A percentile compares a stretch with the other conserved stretches of the same genome.
Evolutionary conservation across 345 rosid species (phyloP).

Genomic region (Lumnitzera littorea): DNA sequence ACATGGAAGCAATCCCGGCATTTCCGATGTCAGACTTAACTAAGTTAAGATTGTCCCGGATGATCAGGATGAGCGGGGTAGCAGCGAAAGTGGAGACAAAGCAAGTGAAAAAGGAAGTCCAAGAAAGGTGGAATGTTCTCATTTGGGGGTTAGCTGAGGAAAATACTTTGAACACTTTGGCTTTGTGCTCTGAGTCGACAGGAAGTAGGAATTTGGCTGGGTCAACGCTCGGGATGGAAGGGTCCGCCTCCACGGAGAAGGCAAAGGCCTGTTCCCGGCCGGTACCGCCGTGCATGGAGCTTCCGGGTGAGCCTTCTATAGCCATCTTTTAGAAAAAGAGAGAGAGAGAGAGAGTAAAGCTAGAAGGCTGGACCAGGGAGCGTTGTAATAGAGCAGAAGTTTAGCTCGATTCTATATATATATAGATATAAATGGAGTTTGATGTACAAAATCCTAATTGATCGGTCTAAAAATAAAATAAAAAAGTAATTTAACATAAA

Average conservation of each 20-base stretch:
- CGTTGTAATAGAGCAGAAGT: too few species aligned
- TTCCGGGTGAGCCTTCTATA: slow-evolving; percentile 50
- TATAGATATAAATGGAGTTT: too few species aligned
- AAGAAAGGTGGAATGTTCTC: slow-evolving; percentile 86
- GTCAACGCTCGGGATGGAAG: slow-evolving; percentile 48
- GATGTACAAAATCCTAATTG: too few species aligned
- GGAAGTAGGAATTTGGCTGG: slow-evolving; percentile 61
- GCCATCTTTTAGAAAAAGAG: too few species aligned
- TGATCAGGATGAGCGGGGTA: slow-evolving; percentile 84
- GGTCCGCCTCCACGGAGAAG: slow-evolving; percentile 30
- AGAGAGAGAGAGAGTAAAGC: too few species aligned
- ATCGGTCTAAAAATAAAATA: too few species aligned
- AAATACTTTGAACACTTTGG: slow-evolving; percentile 59
- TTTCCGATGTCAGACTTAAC: slow-evolving; percentile 61
- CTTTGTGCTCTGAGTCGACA: slow-evolving; percentile 84
- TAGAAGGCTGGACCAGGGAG: too few species aligned
- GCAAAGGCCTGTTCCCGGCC: slow-evolving; percentile 64
- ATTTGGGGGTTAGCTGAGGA: slow-evolving; percentile 80
- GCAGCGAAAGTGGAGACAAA: slow-evolving; percentile 90
- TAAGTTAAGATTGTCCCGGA: slow-evolving; percentile 69
- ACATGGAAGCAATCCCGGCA: slow-evolving; percentile 88
- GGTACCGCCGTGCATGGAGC: slow-evolving; percentile 77
- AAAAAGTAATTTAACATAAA: too few species aligned
- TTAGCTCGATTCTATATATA: too few species aligned
- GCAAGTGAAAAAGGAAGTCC: slow-evolving; percentile 90